Evolutionary conservation across 768 basidiomycete genomes (phyloP), one percentile per base, ranked within the genome.

Genomic region (Tylopilus plumbeoviolaceoides): DNA sequence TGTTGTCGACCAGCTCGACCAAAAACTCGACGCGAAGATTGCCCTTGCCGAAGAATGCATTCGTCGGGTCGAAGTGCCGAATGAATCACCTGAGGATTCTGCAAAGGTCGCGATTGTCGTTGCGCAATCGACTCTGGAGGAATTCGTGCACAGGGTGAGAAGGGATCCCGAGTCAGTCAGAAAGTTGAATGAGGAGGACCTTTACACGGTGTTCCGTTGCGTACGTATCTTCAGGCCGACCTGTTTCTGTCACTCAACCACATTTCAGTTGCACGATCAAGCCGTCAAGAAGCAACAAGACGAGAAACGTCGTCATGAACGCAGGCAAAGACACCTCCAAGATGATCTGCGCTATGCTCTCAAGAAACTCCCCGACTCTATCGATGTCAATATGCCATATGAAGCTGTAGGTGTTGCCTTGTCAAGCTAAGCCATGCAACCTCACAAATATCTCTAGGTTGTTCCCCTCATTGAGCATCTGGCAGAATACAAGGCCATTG

Each of bases 291-390:
- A 85, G 56, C 86, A 88, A 33, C 87, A 87, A 3, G 90, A 93
- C 15, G 97, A 98, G 68, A 90, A 83, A 67, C 78, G 86, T n/a
- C 81, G 92, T 33, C 73, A 84, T 1, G 97, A 98, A 70, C 79
- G 93, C 52, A 85, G 80, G 62, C 83, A 87, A 53, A 80, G 95
- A 25, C 89, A 95, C 68, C 71, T 92, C 56, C 91, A 97, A 63
- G 97, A 99, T 69, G 97, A 98, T 64, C 76, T 99, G 35, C 86
- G 97, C 7, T 97, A 98, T 72, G 97, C 95, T 0, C 76, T 98
- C 58, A 93, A 90, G 73, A 95, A 95, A 67, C 75, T 95, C 7
- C 68, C 89, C 0, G 90, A 94, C 45, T 80, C 90, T 1, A 70
- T 98, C 36, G 91, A 95, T 58, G 67, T 94, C 45, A 81, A 72